These are phyloP conservation scores for Diatrype stigma DNA, from an alignment of 2,329 filamentous ascomycete genomes.

Conservation along the genomic window DNA sequence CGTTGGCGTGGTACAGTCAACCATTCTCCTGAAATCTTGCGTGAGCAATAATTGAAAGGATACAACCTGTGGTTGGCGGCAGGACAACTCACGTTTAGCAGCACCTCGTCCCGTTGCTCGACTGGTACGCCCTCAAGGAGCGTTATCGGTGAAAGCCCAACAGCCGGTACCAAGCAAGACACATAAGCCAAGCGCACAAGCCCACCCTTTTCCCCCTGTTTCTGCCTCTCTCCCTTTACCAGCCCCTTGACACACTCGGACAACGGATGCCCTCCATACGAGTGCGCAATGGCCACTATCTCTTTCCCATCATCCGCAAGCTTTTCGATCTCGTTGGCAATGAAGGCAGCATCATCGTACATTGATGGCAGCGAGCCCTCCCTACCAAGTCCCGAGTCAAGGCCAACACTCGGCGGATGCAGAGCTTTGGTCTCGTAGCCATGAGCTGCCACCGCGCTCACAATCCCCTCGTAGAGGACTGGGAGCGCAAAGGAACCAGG, in stretches of 20 bases:
- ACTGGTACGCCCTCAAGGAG: constrained; percentile 1
- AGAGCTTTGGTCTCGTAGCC: constrained; percentile 21
- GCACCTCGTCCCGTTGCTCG: constrained; percentile 4
- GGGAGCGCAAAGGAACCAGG: constrained; percentile 18
- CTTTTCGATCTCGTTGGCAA: constrained; percentile 26
- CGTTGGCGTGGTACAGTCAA: constrained; percentile 21
- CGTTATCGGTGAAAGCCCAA: constrained; percentile 16
- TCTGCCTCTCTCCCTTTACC: constrained; percentile 27
- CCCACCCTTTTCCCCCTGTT: constrained; percentile 32
- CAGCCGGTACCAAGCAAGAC: constrained; percentile 19
- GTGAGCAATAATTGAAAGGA: not conserved
- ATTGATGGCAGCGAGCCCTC: constrained; percentile 16
- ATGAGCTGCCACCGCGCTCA: constrained; percentile 7
- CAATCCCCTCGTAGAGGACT: constrained; percentile 12
- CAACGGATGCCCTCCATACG: constrained; percentile 21
- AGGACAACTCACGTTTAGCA: constrained; percentile 4
- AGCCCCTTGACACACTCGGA: constrained; percentile 31
- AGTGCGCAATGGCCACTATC: constrained; percentile 20
- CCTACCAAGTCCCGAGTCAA: constrained; percentile 1
- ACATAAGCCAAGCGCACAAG: constrained; percentile 30
- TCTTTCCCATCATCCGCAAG: constrained; percentile 30
- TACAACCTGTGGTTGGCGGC: not conserved
- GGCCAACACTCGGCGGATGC: constrained; percentile 11
- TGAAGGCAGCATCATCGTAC: constrained; percentile 31
- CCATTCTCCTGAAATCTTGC: constrained; percentile 13